Conservation (phyloP, 2,329 filamentous ascomycete species). For the Colletotrichum cuscutae region DNA sequence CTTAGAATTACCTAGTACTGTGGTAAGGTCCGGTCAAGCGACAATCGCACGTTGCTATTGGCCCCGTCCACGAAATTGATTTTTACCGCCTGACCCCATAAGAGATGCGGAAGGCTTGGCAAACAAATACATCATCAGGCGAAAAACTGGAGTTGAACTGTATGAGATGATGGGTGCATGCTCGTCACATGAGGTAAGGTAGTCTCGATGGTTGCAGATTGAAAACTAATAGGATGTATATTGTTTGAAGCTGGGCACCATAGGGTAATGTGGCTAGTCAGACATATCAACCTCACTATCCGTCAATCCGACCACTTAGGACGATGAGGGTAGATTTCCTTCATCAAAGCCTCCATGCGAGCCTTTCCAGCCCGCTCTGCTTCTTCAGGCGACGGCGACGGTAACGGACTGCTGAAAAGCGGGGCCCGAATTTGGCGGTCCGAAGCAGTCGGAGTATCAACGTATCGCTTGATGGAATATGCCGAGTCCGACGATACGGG, state of each 20-base stretch:
- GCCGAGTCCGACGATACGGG: conserved; percentile 8
- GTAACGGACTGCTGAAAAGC: background rate
- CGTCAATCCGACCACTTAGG: conserved; percentile 4
- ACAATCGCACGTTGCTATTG: background rate
- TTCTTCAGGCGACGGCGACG: background rate
- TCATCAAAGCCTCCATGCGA: conserved; percentile 14
- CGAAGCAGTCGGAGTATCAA: background rate
- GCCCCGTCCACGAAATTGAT: background rate
- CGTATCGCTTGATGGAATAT: conserved; percentile 15
- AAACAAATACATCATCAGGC: background rate
- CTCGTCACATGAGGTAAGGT: no score
- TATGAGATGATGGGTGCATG: background rate
- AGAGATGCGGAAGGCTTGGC: background rate
- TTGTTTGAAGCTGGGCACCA: no score
- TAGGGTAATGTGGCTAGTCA: background rate
- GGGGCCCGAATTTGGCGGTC: background rate
- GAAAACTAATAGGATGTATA: no score
- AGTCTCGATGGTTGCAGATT: no score
- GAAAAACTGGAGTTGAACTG: background rate
- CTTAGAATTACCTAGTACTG: background rate
- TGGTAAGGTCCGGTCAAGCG: conserved; percentile 22
- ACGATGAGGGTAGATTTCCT: background rate
- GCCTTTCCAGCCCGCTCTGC: background rate
- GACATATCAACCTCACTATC: background rate
- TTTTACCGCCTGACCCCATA: background rate